Conservation (phyloP, 1,284 basidiomycete genomes). For the Cryptococcus sp. region DNA sequence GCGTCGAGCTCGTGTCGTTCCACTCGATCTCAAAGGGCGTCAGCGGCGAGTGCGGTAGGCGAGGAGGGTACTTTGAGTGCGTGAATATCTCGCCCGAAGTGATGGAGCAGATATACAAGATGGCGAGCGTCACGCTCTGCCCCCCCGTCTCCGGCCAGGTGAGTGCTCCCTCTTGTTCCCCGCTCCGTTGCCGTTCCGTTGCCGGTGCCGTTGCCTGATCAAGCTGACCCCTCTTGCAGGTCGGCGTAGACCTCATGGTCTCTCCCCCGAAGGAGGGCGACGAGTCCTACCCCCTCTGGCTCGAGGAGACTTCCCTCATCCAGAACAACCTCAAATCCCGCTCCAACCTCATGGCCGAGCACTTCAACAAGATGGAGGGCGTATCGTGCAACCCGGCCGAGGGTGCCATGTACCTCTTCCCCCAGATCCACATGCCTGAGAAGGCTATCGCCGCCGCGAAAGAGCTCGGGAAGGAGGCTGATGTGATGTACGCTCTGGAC, state of each 20-base stretch:
- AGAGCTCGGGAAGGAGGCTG: conserved; percentile 69
- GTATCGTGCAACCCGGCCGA: conserved; percentile 78
- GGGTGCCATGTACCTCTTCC: conserved; percentile 86
- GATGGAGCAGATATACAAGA: conserved; percentile 85
- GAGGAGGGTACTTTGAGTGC: conserved; percentile 91
- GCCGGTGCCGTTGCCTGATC: background rate
- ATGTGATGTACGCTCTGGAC: conserved; percentile 79
- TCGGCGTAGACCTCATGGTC: conserved; percentile 87
- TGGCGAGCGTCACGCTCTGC: conserved; percentile 84
- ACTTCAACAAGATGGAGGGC: conserved; percentile 72
- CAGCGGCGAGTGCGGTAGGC: conserved; percentile 85
- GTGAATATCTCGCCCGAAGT: conserved; percentile 73
- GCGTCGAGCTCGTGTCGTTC: conserved; percentile 80
- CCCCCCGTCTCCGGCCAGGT: conserved; percentile 72
- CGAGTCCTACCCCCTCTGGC: conserved; percentile 71
- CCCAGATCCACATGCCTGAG: conserved; percentile 65
- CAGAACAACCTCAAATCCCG: conserved; percentile 69
- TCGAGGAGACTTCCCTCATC: conserved; percentile 73
- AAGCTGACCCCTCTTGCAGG: conserved; percentile 53
- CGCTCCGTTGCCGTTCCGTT: background rate
- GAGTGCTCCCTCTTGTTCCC: conserved; percentile 9
- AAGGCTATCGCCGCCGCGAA: conserved; percentile 71
- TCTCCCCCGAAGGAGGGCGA: conserved; percentile 73
- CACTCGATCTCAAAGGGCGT: conserved; percentile 95
- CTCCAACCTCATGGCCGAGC: conserved; percentile 66